Evolutionary conservation across 805 yeast species (phyloP).

Genomic region (Torulaspora gathmanii): DNA sequence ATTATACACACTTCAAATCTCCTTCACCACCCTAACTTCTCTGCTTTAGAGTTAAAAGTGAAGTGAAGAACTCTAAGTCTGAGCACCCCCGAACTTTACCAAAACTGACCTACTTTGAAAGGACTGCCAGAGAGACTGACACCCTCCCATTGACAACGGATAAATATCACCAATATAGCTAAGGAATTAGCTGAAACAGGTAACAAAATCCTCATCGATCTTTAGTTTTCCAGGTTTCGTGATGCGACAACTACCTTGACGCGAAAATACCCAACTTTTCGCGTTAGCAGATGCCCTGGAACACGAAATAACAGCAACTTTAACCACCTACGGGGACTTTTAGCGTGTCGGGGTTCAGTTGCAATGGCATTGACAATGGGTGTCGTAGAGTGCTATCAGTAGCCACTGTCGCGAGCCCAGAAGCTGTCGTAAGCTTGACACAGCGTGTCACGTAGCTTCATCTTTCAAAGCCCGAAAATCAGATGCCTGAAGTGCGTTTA

Average conservation of each 20-base stretch:
- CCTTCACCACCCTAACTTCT: not conserved
- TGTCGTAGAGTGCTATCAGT: too few relatives aligned
- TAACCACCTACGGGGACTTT: not conserved
- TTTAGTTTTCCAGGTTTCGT: conserved; percentile 7
- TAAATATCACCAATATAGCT: not conserved
- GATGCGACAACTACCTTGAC: conserved; percentile 5
- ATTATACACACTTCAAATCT: not conserved
- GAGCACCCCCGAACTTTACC: not conserved
- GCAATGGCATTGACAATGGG: too few relatives aligned
- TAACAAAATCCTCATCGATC: not conserved
- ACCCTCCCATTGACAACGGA: not conserved
- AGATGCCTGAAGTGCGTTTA: too few relatives aligned
- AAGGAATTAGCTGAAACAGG: conserved; percentile 10
- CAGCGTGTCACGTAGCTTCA: too few relatives aligned
- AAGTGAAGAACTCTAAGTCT: not conserved
- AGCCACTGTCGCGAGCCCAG: too few relatives aligned
- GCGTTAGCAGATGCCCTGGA: conserved; percentile 1
- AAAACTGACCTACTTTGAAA: not conserved
- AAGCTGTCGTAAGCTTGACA: too few relatives aligned
- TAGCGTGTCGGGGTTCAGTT: not conserved
- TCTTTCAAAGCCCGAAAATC: too few relatives aligned
- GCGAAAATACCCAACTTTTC: conserved; percentile 11
- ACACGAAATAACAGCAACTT: not conserved
- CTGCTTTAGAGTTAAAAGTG: not conserved
- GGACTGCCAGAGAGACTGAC: not conserved